Evolutionary conservation across 2,329 filamentous ascomycete genomes (phyloP).

Genomic region (Diaporthe longicolla): DNA sequence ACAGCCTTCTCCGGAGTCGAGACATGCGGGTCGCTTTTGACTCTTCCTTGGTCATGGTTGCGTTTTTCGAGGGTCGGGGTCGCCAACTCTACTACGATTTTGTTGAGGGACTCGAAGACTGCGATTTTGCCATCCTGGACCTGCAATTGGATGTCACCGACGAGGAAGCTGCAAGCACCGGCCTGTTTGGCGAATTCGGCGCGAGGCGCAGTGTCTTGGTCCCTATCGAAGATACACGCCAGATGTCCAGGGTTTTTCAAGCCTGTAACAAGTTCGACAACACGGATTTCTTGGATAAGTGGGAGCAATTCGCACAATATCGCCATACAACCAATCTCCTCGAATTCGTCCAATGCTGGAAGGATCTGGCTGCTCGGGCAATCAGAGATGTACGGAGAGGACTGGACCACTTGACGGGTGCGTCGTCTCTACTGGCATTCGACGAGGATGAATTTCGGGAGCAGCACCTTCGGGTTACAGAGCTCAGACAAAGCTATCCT

Average conservation of each 20-base stretch:
- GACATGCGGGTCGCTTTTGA: background rate
- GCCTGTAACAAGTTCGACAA: background rate
- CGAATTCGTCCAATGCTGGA: background rate
- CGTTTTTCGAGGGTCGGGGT: background rate
- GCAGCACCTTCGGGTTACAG: background rate
- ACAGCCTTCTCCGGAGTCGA: background rate
- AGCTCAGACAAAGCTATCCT: background rate
- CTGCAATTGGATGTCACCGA: background rate
- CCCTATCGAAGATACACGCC: background rate
- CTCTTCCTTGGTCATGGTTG: background rate
- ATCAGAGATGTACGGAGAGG: background rate
- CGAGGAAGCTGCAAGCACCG: conserved; percentile 3
- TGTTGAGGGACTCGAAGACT: background rate
- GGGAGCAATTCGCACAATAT: background rate
- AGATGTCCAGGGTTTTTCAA: conserved; percentile 13
- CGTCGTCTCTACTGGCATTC: too few relatives aligned
- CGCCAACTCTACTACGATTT: background rate
- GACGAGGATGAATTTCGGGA: background rate
- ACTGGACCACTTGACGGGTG: background rate
- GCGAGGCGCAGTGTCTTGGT: background rate
- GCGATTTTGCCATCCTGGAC: background rate
- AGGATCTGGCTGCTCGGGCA: background rate
- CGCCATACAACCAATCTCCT: background rate
- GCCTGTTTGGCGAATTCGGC: background rate
- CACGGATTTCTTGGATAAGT: background rate